These are phyloP conservation scores for Xylariaceae sp. DNA, from an alignment of 2,329 filamentous ascomycete species.

Conservation along the genomic window DNA sequence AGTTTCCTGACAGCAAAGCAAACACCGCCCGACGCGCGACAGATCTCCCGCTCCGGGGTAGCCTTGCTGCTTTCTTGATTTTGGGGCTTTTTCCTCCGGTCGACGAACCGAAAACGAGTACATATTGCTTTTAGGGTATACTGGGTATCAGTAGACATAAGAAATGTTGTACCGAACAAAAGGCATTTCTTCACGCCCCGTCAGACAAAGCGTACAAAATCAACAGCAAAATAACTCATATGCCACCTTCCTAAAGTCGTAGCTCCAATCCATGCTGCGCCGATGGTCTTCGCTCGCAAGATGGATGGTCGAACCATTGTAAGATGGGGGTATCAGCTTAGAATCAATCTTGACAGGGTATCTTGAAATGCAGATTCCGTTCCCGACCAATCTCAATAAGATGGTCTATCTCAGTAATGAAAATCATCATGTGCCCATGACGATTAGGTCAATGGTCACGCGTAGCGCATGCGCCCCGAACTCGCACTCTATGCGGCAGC, in stretches of 20 bases:
- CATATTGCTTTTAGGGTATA: slow-evolving; percentile 34
- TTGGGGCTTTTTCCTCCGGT: neutral
- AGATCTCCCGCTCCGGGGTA: slow-evolving; percentile 5
- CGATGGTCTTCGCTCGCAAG: slow-evolving; percentile 21
- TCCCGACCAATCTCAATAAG: slow-evolving; percentile 35
- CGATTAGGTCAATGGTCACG: slow-evolving; percentile 15
- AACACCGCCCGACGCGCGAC: slow-evolving; percentile 1
- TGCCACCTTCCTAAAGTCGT: slow-evolving; percentile 26
- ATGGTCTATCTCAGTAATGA: slow-evolving; percentile 31
- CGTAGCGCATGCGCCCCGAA: slow-evolving; percentile 15
- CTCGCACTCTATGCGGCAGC: slow-evolving; percentile 34
- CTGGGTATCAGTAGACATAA: slow-evolving; percentile 37
- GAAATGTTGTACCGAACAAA: slow-evolving; percentile 30
- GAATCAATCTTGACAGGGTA: slow-evolving; percentile 36
- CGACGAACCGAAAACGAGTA: slow-evolving; percentile 20
- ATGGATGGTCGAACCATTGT: slow-evolving; percentile 22
- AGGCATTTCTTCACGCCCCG: slow-evolving; percentile 30
- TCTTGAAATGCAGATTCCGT: slow-evolving; percentile 39
- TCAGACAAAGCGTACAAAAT: slow-evolving; percentile 34
- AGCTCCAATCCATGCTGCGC: slow-evolving; percentile 25
- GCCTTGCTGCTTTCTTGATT: slow-evolving; percentile 7
- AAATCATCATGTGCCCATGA: slow-evolving; percentile 29
- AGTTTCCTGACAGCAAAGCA: slow-evolving; percentile 19
- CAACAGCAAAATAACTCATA: slow-evolving; percentile 32
- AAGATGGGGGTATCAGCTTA: slow-evolving; percentile 35